Percentiles rank a stretch among this genome's conserved stretches.
Evolutionary conservation across 345 rosid species (phyloP).

Genomic region (Gossypium thurberi): DNA sequence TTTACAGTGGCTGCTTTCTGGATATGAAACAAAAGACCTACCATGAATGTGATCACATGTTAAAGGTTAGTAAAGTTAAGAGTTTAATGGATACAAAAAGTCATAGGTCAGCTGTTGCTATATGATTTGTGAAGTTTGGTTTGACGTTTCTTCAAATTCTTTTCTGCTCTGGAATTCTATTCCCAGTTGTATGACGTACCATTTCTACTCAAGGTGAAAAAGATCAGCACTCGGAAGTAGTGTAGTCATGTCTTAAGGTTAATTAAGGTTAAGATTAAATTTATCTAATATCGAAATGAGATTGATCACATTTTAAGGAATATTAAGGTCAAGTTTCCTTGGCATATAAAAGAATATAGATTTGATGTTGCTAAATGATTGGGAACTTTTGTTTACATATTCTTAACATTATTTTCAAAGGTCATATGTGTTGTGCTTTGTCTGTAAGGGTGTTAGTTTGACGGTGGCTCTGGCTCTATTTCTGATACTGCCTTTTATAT

Average conservation of each 20-base stretch:
- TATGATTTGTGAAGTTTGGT: background rate
- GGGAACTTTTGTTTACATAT: too few relatives aligned
- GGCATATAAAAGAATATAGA: too few relatives aligned
- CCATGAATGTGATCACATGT: background rate
- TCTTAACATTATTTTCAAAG: background rate
- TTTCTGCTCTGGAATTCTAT: background rate
- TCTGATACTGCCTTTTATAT: background rate
- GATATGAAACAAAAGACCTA: background rate
- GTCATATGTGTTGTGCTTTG: background rate
- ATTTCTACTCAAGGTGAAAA: background rate
- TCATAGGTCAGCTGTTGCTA: background rate
- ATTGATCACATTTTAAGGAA: background rate
- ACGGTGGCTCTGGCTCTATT: background rate
- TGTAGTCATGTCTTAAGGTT: background rate
- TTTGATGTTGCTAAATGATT: too few relatives aligned
- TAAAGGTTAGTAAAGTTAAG: background rate
- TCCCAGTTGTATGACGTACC: background rate
- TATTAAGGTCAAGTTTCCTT: background rate
- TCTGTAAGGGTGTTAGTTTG: background rate
- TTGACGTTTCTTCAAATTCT: background rate
- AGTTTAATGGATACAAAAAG: background rate
- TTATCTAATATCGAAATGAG: background rate
- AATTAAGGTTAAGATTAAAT: background rate
- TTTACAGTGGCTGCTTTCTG: background rate
- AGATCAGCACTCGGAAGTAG: background rate